A percentile compares a stretch with the other conserved stretches of the same genome.
Evolutionary conservation across 768 basidiomycete genomes (phyloP).

Genomic region (Lyophyllum semitale): DNA sequence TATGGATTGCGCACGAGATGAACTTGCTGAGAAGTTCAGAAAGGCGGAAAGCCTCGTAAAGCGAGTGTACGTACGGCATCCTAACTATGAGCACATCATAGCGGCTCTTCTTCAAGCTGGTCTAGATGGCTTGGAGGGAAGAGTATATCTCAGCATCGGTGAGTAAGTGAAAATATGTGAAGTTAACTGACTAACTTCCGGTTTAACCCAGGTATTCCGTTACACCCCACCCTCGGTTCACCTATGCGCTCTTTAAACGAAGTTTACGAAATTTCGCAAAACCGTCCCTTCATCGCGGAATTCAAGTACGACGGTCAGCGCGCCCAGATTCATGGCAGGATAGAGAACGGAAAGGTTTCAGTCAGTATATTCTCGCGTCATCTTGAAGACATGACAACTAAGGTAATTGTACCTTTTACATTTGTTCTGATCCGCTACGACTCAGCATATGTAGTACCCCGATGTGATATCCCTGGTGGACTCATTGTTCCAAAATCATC

Average conservation of each 20-base stretch:
- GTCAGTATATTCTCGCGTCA: slow-evolving; percentile 85
- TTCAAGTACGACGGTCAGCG: slow-evolving; percentile 92
- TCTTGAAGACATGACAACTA: slow-evolving; percentile 90
- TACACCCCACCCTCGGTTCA: slow-evolving; percentile 85
- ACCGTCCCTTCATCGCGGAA: slow-evolving; percentile 77
- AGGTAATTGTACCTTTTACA: slow-evolving; percentile 43
- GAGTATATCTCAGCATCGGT: slow-evolving; percentile 75
- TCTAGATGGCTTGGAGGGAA: slow-evolving; percentile 56
- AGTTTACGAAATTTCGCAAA: slow-evolving; percentile 71
- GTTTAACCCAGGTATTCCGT: slow-evolving; percentile 60
- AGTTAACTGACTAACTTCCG: background rate
- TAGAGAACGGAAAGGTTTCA: slow-evolving; percentile 26
- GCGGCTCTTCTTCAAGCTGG: slow-evolving; percentile 61
- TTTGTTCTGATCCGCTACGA: background rate
- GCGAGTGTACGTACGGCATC: slow-evolving; percentile 76
- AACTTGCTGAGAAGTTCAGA: slow-evolving; percentile 44
- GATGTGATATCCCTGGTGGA: slow-evolving; percentile 68
- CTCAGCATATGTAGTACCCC: slow-evolving; percentile 60
- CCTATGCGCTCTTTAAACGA: slow-evolving; percentile 84
- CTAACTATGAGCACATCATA: slow-evolving; percentile 73
- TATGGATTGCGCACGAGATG: slow-evolving; percentile 31
- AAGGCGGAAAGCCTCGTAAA: slow-evolving; percentile 67
- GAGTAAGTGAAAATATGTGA: slow-evolving; percentile 22
- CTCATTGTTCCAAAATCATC: slow-evolving; percentile 44
- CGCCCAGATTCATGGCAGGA: slow-evolving; percentile 72